A percentile compares a stretch with the other conserved stretches of the same genome.
Evolutionary conservation across 2,329 filamentous ascomycete species (phyloP).

Genomic region (Stachybotrys chartarum): DNA sequence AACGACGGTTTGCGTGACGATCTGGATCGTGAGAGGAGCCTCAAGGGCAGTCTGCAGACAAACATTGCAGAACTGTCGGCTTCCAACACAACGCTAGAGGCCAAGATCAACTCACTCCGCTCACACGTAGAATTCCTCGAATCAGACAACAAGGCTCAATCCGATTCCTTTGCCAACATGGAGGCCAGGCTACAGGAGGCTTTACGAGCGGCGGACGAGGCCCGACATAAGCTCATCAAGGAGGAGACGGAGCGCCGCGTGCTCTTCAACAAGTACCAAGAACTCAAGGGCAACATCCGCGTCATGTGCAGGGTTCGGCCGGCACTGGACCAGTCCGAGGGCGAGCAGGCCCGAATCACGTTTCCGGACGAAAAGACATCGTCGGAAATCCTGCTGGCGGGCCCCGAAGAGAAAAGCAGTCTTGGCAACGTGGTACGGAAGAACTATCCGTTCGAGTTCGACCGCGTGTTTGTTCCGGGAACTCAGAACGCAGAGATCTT

Average conservation of each 20-base stretch:
- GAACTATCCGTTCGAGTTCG: constrained; percentile 81
- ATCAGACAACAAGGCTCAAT: constrained; percentile 83
- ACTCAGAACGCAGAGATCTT: constrained; percentile 83
- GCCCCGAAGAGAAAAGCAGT: constrained; percentile 76
- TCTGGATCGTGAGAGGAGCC: constrained; percentile 55
- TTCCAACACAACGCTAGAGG: constrained; percentile 62
- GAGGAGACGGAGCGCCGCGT: constrained; percentile 88
- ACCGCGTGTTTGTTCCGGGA: constrained; percentile 78
- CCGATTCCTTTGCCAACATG: constrained; percentile 75
- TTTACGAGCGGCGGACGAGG: constrained; percentile 57
- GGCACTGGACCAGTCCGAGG: constrained; percentile 49
- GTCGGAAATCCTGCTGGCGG: constrained; percentile 77
- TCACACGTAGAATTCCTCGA: constrained; percentile 86
- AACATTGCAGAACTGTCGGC: constrained; percentile 52
- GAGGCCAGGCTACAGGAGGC: constrained; percentile 76
- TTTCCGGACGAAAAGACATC: constrained; percentile 81
- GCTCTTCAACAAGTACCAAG: constrained; percentile 95
- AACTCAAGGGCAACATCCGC: constrained; percentile 95
- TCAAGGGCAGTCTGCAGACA: constrained; percentile 46
- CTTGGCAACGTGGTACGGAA: constrained; percentile 70
- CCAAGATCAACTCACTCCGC: constrained; percentile 65
- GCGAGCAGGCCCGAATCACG: constrained; percentile 63
- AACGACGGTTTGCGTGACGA: constrained; percentile 40
- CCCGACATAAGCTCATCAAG: constrained; percentile 75
- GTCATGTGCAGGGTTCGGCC: constrained; percentile 96